phyloP scores from a whole-genome alignment of 2,329 filamentous ascomycete genomes.

The Trichophyton simii region DNA sequence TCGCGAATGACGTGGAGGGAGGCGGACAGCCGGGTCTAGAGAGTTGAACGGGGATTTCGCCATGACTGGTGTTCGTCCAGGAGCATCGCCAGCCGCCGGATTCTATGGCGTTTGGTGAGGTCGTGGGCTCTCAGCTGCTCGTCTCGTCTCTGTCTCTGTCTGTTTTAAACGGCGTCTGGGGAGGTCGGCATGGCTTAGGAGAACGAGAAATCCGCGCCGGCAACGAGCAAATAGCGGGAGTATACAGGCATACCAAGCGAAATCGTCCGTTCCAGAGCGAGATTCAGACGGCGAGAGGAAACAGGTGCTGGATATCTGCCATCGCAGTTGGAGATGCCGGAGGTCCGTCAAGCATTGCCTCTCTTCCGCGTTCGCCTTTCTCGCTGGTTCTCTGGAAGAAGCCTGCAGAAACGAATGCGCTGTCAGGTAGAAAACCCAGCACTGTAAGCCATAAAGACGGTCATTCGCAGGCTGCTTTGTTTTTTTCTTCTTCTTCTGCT shows the following conservation, averaged over 20 bases:
- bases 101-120: neutral
- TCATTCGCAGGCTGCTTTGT: neutral
- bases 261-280: neutral
- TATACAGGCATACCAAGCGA: neutral
- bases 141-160: neutral
- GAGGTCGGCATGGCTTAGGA: neutral
- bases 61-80: neutral
- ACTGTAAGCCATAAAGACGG: neutral
- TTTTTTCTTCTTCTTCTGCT: neutral
- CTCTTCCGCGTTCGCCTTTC: neutral
- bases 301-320: neutral
- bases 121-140: neutral
- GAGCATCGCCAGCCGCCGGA: neutral
- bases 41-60: constrained; percentile 17
- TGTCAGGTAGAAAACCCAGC: neutral
- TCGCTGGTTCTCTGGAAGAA: neutral
- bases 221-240: neutral
- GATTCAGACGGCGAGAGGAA: neutral
- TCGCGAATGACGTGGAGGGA: constrained; percentile 16
- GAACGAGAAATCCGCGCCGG: neutral
- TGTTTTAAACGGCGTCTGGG: neutral
- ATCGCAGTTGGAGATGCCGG: neutral
- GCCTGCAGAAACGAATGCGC: neutral
- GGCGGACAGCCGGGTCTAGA: constrained; percentile 20
- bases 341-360: neutral